Evolutionary conservation across 305 asterid genomes (phyloP), one percentile per base, ranked within the genome.

Genomic region (Solanum aculeatissimum): DNA sequence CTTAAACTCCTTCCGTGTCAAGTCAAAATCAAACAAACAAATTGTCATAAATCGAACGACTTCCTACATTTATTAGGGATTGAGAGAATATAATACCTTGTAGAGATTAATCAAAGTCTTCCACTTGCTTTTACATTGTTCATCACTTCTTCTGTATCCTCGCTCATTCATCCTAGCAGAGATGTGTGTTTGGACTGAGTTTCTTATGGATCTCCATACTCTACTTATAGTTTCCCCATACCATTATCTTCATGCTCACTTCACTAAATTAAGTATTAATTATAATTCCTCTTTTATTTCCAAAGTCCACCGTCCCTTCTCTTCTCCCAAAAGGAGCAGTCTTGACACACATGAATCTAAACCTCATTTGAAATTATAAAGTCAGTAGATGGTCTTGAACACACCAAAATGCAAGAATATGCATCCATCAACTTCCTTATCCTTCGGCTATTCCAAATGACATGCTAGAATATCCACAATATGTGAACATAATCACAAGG

Each of bases 61-160:
- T 27, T 6, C 32, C 71, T 63, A 66, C 32, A 66, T 16, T 32
- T 16, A 66, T 15, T 7, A 29, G 21, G 21, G 21, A 65, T 66
- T 68, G 47, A 68, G 49, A 35, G 12, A 18, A 68, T 16, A 66
- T 15, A 25, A 13, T 63, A 94, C 98, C 98, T 91, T 90, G 84
- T 90, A 95, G 40, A 90, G 85, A 72, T 21, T 80, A 32, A 93
- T 90, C 63, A 95, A 96, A 86, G 87, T 89, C 42, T 91, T 90
- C 98, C 98, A 95, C 90, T 95, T 95, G 91, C 90, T 84, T 85
- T 89, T 92, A 89, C 97, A 95, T 88, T 94, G 98, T 83, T 93
- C 93, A 81, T 89, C 72, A 75, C 91, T 94, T 84, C 98, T 92
- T 79, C 80, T 71, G 77, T 92, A 92, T 0, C 98, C 99, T 85